phyloP scores from a whole-genome alignment of 129 eudicot species.

The Lactuca saligna region DNA sequence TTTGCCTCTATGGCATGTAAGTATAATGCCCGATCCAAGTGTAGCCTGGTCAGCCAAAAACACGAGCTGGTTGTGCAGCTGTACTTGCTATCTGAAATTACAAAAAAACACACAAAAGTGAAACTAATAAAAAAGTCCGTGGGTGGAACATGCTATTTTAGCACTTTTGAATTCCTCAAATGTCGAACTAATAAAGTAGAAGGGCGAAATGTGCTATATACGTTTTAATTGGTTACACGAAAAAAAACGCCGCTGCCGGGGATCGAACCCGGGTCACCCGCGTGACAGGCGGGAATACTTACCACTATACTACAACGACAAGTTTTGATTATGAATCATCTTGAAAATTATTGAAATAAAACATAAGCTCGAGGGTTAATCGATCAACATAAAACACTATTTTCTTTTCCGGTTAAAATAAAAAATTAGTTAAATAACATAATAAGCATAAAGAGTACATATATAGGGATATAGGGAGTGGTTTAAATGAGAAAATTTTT shows the following conservation, averaged over 20 bases:
- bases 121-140: background rate
- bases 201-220: background rate
- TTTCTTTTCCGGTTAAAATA: background rate
- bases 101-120: background rate
- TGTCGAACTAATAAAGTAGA: background rate
- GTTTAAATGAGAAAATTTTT: too few relatives aligned
- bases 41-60: too few relatives aligned
- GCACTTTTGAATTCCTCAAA: background rate
- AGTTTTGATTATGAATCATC: background rate
- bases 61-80: too few relatives aligned
- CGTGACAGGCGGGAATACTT: conserved; percentile 97
- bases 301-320: conserved; percentile 97
- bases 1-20: too few relatives aligned
- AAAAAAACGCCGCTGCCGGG: conserved; percentile 54
- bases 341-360: too few relatives aligned
- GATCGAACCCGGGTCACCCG: conserved; percentile 99
- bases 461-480: too few relatives aligned
- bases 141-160: background rate
- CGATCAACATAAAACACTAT: too few relatives aligned
- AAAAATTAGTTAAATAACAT: too few relatives aligned
- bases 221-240: too few relatives aligned
- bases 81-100: background rate
- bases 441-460: too few relatives aligned
- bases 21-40: too few relatives aligned
- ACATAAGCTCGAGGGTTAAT: background rate